A percentile compares a stretch with the other conserved stretches of the same genome.
phyloP scores from a whole-genome alignment of 1,284 basidiomycete species.

The Wallemia mellicola region DNA sequence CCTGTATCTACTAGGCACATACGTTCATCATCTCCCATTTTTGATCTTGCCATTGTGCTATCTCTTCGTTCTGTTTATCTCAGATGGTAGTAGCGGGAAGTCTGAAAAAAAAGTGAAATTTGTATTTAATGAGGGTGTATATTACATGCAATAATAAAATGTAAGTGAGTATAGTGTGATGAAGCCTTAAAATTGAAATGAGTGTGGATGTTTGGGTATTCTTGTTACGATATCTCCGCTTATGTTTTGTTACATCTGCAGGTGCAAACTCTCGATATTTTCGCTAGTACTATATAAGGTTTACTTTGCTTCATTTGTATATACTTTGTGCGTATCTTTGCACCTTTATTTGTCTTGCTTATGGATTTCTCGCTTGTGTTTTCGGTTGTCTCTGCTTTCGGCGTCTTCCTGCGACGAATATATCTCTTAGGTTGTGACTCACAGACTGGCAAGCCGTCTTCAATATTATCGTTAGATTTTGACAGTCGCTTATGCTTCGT shows the following conservation, averaged over 20 bases:
- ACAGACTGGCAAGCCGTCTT: neutral
- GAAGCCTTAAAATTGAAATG: neutral
- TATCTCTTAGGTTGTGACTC: neutral
- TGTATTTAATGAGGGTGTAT: neutral
- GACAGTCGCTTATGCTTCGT: neutral
- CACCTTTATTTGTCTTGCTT: neutral
- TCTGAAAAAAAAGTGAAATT: neutral
- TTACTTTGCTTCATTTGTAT: neutral
- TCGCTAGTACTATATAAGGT: neutral
- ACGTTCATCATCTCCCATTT: neutral
- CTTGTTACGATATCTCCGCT: neutral
- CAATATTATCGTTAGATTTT: neutral
- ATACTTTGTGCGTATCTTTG: neutral
- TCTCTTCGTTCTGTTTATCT: neutral
- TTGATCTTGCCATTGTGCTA: neutral
- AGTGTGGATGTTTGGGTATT: neutral
- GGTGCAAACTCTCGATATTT: neutral
- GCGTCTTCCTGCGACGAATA: neutral
- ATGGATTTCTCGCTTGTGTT: neutral
- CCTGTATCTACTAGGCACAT: neutral
- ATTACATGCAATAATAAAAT: neutral
- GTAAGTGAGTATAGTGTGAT: neutral
- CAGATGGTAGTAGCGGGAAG: neutral
- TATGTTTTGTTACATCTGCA: neutral
- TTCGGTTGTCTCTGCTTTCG: neutral